Evolutionary conservation across 768 basidiomycete species (phyloP), one percentile per base, ranked within the genome.

Genomic region (Russula griseocarnosa): DNA sequence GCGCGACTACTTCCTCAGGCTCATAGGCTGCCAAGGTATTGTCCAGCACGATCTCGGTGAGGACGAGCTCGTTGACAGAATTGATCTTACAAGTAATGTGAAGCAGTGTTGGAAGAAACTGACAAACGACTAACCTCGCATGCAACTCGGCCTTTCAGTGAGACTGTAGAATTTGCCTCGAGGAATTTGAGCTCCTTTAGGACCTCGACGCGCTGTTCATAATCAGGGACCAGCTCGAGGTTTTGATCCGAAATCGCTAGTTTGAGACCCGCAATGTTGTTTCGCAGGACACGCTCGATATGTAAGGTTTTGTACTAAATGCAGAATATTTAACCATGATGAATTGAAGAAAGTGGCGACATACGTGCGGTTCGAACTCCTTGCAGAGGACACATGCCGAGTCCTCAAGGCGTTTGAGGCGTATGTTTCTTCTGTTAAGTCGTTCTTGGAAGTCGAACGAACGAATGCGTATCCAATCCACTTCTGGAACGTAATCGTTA

Each of bases 1-100:
- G 81, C 2, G 97, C 95, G 46, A 96, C 97, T 56, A 96, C 93
- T 76, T 98, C 97, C 74, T 94, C 93, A 0, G 97, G 92, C 52
- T 94, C 94, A 73, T 92, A 98, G 16, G 79, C 78, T 7, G 93
- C 92, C 32, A 98, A 79, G 0, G 91, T 90, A 71, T 99, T 99
- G 71, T 99, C 97, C 57, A 98, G 82, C 60, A 99, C 96, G 56
- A 99, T 83, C 71, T 99, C 97, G 0, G 97, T 99, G 53, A 98
- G 79, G 54, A 99, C 84, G 28, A 99, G 89, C 71, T 98, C 97
- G 66, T 92, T 93, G n/a, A 90, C 92, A 8, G 96, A 98, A 73
- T 99, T 99, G 73, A 99, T 98, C 95, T 47, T 98, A 70, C n/a
- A 42, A 47, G 34, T 42, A 22, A 36, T 36, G 38, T 61, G 54